A percentile compares a stretch with the other conserved stretches of the same genome.
Evolutionary conservation across 1,139 yeast species (phyloP).

Genomic region (Yamadazyma dushanensis): DNA sequence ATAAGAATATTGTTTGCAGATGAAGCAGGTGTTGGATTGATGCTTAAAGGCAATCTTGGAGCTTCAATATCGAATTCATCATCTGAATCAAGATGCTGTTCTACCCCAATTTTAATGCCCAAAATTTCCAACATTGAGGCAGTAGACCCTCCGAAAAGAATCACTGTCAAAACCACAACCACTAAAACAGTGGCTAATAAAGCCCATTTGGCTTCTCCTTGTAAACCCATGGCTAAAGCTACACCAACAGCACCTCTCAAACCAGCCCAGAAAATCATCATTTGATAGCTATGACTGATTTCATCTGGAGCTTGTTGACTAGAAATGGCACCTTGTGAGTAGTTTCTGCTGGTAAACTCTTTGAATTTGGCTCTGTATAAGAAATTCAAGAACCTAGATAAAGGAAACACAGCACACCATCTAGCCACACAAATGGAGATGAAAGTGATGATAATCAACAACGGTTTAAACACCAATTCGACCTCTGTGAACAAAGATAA

Average conservation of each 20-base stretch:
- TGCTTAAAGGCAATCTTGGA: conserved; percentile 42
- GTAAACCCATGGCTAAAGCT: conserved; percentile 95
- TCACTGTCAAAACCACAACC: conserved; percentile 94
- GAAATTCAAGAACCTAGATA: conserved; percentile 82
- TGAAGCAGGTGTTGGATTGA: conserved; percentile 16
- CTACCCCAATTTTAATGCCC: conserved; percentile 88
- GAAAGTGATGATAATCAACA: conserved; percentile 86
- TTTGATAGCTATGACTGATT: conserved; percentile 92
- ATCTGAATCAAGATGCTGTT: conserved; percentile 73
- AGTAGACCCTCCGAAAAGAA: conserved; percentile 96
- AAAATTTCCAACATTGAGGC: conserved; percentile 96
- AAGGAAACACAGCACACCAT: conserved; percentile 97
- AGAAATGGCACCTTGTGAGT: conserved; percentile 41
- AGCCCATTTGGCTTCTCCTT: conserved; percentile 90
- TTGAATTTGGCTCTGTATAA: conserved; percentile 59
- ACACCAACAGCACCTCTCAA: conserved; percentile 99
- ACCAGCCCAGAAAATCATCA: conserved; percentile 99
- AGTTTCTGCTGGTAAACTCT: conserved; percentile 32
- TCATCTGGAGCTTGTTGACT: conserved; percentile 68
- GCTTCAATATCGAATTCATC: conserved; percentile 96
- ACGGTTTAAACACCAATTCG: conserved; percentile 90
- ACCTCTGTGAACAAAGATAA: conserved; percentile 94
- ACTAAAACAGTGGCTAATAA: conserved; percentile 92
- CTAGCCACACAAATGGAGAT: conserved; percentile 91
- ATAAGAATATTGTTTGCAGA: conserved; percentile 18